phyloP scores from a whole-genome alignment of 2,329 filamentous ascomycete genomes.

The Hypoxylon sp. region DNA sequence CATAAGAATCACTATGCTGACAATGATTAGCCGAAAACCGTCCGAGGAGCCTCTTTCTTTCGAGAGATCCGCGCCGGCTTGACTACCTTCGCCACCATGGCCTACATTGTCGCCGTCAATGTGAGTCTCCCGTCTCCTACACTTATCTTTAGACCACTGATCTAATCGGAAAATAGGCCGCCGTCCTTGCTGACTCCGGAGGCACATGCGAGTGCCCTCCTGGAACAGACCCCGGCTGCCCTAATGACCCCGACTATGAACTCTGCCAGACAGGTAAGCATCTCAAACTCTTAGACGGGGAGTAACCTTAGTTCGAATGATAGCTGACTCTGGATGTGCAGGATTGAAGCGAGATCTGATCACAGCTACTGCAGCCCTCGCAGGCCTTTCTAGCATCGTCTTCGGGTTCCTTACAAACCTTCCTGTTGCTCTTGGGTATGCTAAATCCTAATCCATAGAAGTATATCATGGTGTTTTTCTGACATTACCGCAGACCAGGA shows the following conservation, averaged over 20 bases:
- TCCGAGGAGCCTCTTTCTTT: slow-evolving; percentile 78
- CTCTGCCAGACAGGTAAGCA: slow-evolving; percentile 64
- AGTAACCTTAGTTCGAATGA: neutral
- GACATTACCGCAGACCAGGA: slow-evolving; percentile 64
- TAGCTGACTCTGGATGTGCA: slow-evolving; percentile 44
- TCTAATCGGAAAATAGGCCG: slow-evolving; percentile 64
- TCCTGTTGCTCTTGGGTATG: slow-evolving; percentile 81
- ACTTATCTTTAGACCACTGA: neutral
- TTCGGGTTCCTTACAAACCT: slow-evolving; percentile 89
- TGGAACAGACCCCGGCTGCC: slow-evolving; percentile 63
- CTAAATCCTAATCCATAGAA: slow-evolving; percentile 32
- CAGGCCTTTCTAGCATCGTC: slow-evolving; percentile 80
- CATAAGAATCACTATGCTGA: slow-evolving; percentile 26
- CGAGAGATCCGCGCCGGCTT: slow-evolving; percentile 84
- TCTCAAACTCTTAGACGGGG: neutral
- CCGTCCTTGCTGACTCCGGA: slow-evolving; percentile 81
- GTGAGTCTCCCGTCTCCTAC: slow-evolving; percentile 55
- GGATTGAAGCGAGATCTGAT: slow-evolving; percentile 82
- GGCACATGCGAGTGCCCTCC: slow-evolving; percentile 79
- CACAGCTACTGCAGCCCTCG: slow-evolving; percentile 85
- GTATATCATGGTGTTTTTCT: slow-evolving; percentile 14
- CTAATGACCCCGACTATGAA: slow-evolving; percentile 61
- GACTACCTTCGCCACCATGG: slow-evolving; percentile 86
- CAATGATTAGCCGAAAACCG: slow-evolving; percentile 71
- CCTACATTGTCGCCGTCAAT: slow-evolving; percentile 85